Evolutionary conservation across 169 alveolate genomes (phyloP), one percentile per base, ranked within the genome.

Genomic region (Plasmodium berghei): DNA sequence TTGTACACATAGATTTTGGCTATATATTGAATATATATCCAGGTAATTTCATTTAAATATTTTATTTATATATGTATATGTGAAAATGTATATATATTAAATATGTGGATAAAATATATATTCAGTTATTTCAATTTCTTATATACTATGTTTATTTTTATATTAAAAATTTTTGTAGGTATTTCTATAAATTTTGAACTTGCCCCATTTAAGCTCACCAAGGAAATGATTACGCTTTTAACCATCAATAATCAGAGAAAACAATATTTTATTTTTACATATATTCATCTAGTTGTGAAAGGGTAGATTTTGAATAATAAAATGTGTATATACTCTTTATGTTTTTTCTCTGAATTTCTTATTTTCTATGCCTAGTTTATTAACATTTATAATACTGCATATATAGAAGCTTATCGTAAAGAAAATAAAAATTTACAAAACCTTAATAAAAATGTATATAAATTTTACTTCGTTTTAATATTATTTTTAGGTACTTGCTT

Each of bases 1-100:
- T 98, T 52, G 96, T 98, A 34, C 99, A 98, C 94, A 98, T 98
- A 20, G 97, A 98, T 85, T 98, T 95, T 94, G 99, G 99, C 5
- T 98, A 96, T 90, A 95, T 98, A 94, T 94, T 98, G 61, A 93
- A 99, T 49, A 97, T 97, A 89, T 96, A 98, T 20, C 99, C 99
- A 0, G 99, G 99, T 56, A 97, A 97, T 16, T 16, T 6, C 1
- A 8, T 4, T 9, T 22, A 20, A 20, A 62, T 24, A 62, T 24
- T 24, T 24, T 9, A 62, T 2, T 24, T 6, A 62, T n/a, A 20
- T 20, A 62, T 62, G n/a, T 5, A 62, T 62, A 5, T 62, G n/a
- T 9, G 34, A 62, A n/a, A 5, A 0, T 52, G 5, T 56, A 8
- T 56, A 56, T 56, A 56, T 56, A 34, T 2, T 34, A 1, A 34